Evolutionary conservation across 148 eudicot species (phyloP).

Genomic region (Tetragonia tetragonoides): DNA sequence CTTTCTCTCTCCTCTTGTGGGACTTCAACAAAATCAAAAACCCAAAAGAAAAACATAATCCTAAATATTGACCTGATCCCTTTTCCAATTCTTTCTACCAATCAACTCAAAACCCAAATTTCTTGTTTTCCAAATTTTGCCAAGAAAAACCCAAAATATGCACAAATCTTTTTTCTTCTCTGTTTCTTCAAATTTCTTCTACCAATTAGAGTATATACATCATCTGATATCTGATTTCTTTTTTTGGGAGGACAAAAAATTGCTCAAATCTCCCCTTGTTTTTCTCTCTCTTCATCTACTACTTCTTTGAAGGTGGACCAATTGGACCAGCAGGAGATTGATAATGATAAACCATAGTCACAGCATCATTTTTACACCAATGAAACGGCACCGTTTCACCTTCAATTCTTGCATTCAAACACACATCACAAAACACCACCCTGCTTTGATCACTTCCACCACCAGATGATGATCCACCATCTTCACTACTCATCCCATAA

Average conservation of each 20-base stretch:
- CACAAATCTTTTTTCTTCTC: background rate
- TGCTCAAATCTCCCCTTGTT: background rate
- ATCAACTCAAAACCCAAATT: background rate
- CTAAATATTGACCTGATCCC: background rate
- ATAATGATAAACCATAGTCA: slow-evolving; percentile 28
- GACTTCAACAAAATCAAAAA: background rate
- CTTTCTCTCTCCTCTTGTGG: background rate
- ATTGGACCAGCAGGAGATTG: slow-evolving; percentile 51
- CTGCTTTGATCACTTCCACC: slow-evolving; percentile 5
- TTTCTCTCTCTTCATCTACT: background rate
- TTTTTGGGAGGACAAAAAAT: background rate
- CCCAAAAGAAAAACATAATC: background rate
- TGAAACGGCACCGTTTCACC: slow-evolving; percentile 46
- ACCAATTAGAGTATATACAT: background rate
- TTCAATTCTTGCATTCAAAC: slow-evolving; percentile 14
- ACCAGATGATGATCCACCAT: slow-evolving; percentile 20
- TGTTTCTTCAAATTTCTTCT: too few relatives aligned
- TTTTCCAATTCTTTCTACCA: background rate
- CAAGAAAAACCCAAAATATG: background rate
- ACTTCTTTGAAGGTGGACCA: slow-evolving; percentile 36
- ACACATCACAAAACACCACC: slow-evolving; percentile 36
- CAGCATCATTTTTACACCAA: slow-evolving; percentile 41
- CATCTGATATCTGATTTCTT: background rate
- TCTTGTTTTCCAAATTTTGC: background rate
- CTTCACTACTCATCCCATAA: slow-evolving; percentile 22